phyloP scores from a whole-genome alignment of 164 flowering plant genomes.

The Stephania yunnanensis region DNA sequence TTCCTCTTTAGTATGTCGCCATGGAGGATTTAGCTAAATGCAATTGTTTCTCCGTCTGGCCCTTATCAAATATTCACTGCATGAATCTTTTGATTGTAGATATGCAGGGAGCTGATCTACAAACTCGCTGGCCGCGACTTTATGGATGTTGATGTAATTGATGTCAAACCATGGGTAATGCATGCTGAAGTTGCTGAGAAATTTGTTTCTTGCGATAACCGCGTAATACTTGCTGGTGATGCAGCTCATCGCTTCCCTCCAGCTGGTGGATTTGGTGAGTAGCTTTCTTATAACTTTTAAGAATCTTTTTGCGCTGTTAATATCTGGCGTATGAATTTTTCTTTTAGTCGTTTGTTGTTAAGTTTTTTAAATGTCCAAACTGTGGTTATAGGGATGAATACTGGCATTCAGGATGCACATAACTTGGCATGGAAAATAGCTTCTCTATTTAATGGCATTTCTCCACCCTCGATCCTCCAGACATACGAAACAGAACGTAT shows the following conservation, averaged over 20 bases:
- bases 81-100: conserved; percentile 34
- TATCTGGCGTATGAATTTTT: not conserved
- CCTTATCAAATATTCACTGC: not conserved
- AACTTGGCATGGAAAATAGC: conserved; percentile 98
- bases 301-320: not conserved
- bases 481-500: conserved; percentile 82
- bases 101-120: conserved; percentile 66
- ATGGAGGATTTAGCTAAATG: no score
- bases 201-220: conserved; percentile 46
- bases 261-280: conserved; percentile 97
- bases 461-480: conserved; percentile 56
- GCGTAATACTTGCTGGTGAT: conserved; percentile 88
- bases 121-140: conserved; percentile 77
- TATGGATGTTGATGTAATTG: conserved; percentile 60
- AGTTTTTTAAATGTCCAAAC: not conserved
- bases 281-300: conserved; percentile 1
- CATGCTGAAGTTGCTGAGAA: conserved; percentile 99
- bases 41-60: not conserved
- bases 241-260: conserved; percentile 99
- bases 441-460: conserved; percentile 51
- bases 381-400: conserved; percentile 76
- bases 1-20: no score
- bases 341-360: not conserved
- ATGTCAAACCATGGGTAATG: conserved; percentile 97
- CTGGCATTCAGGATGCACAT: conserved; percentile 98